A percentile compares a stretch with the other conserved stretches of the same genome.
These are phyloP conservation scores for Thielaviopsis euricoi DNA, from an alignment of 2,329 filamentous ascomycete species.

Conservation along the genomic window DNA sequence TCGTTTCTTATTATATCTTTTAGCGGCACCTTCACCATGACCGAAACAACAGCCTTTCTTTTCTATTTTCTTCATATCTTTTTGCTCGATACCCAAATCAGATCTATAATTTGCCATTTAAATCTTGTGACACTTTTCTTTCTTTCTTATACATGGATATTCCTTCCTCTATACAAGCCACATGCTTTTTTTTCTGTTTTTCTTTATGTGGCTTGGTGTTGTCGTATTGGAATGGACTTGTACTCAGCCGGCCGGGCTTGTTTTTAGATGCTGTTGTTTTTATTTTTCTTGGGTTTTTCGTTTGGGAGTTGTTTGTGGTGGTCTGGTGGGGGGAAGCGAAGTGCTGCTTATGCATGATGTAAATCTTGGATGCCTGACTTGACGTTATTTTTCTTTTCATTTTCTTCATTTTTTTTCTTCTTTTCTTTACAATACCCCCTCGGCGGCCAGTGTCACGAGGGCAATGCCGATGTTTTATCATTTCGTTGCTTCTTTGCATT, in stretches of 20 bases:
- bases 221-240: too few relatives aligned
- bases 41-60: not conserved
- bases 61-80: constrained; percentile 13
- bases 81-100: not conserved
- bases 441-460: not conserved
- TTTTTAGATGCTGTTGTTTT: too few relatives aligned
- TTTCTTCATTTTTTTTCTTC: not conserved
- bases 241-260: too few relatives aligned
- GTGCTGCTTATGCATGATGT: too few relatives aligned
- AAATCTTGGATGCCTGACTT: not conserved
- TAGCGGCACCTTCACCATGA: not conserved
- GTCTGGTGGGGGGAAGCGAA: not conserved
- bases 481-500: not conserved
- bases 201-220: too few relatives aligned
- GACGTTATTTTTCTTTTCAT: not conserved
- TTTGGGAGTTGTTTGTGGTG: not conserved
- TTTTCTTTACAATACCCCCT: not conserved
- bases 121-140: constrained; percentile 13
- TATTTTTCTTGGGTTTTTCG: too few relatives aligned
- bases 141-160: constrained; percentile 10
- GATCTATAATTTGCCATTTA: not conserved
- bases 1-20: too few relatives aligned
- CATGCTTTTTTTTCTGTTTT: too few relatives aligned
- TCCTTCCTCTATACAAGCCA: too few relatives aligned
- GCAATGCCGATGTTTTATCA: not conserved